Base-by-base conservation (phyloP, 225 moss, liverwort and hornwort species). In the Physcomitrium patens region DNA sequence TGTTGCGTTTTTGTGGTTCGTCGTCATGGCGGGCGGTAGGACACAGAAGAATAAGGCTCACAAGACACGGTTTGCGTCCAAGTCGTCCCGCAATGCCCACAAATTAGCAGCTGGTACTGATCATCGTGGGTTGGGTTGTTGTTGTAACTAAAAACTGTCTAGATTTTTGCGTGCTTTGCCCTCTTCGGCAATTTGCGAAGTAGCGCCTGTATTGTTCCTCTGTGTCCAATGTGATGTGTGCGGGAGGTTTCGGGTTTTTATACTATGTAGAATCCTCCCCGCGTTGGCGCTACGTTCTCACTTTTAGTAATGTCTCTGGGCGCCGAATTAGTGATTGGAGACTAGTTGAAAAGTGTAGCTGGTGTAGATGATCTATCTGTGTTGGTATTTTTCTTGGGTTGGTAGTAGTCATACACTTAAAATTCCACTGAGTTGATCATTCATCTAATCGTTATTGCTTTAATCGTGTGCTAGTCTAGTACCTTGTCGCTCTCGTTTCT, bases 11-110 rank as follows among this genome's bases (percentile, higher is more conserved):
- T 37, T 37, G 31, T 37, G 0, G 3, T 49, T 15, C 8, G 23
- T 61, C 79, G 72, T 71, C 79, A 93, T 93, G 94, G 94, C 90
- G 60, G 91, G 87, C 62, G 89, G 86, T 42, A 92, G 90, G 69
- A 79, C 90, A 12, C 97, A 99, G 83, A 99, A 94, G 72, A 99
- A 99, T 11, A 99, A 99, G 84, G 73, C 89, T 52, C 97, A 99
- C 80, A 99, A 99, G 79, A 91, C 90, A 23, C 88, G 86, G 22
- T 99, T 99, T 66, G 93, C 97, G 10, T 93, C 97, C 12, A 99
- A 99, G 70, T 90, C 97, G 15, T 91, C 94, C 23, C 97, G 97
- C 77, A 87, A 93, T 80, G 89, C 87, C 37, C 97, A 94, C 80
- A 99, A 94, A 69, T 62, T 90, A 28, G 86, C 92, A 28, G 86